These are phyloP conservation scores for Xylaria longipes DNA, from an alignment of 495 filamentous ascomycete species.

Conservation along the genomic window DNA sequence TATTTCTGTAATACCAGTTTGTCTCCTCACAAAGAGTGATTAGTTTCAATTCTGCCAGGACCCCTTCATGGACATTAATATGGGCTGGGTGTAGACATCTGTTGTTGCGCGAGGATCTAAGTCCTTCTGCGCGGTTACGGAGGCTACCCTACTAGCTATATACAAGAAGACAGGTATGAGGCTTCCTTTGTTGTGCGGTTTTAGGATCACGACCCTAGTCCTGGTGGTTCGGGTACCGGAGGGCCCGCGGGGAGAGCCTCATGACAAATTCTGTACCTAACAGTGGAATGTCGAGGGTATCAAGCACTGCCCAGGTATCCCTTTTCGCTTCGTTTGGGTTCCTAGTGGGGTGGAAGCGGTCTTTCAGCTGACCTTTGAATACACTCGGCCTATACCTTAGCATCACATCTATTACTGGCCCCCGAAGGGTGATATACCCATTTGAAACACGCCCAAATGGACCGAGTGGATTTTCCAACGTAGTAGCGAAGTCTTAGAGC, in stretches of 20 bases:
- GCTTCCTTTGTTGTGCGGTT: no score
- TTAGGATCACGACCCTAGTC: no score
- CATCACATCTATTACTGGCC: not conserved
- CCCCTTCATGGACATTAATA: no score
- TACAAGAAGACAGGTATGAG: no score
- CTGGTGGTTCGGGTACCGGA: no score
- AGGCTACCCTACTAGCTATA: no score
- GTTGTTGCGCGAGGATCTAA: no score
- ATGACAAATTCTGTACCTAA: not conserved
- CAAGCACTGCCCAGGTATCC: not conserved
- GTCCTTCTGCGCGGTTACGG: no score
- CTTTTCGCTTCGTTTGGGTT: not conserved
- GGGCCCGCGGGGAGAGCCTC: no score
- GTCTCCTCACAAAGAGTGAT: not conserved
- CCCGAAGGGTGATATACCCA: not conserved
- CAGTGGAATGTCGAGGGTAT: not conserved
- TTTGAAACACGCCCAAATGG: conserved; percentile 6
- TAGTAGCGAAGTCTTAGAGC: not conserved
- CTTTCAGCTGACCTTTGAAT: not conserved
- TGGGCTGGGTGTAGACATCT: no score
- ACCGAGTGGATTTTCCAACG: not conserved
- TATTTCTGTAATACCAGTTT: not conserved
- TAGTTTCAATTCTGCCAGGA: no score
- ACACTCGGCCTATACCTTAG: not conserved
- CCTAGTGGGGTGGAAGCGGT: not conserved